Conservation (phyloP, 495 filamentous ascomycete species). For the Cladorrhinum samala region DNA sequence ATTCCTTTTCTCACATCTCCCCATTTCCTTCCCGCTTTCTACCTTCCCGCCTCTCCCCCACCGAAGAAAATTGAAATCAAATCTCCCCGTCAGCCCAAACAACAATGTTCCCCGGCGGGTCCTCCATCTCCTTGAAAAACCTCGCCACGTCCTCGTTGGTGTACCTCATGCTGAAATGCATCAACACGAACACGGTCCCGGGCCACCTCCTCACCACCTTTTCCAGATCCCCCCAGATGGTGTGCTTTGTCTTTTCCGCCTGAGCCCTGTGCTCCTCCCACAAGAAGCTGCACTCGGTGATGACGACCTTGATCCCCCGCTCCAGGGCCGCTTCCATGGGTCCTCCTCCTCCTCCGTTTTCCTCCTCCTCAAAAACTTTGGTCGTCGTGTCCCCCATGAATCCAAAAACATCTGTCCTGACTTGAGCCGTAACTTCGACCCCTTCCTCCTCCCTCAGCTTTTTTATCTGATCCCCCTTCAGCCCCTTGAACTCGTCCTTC, state of each 20-base stretch:
- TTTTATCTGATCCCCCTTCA: conserved; percentile 18
- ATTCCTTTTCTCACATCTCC: too few species aligned
- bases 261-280: conserved; percentile 27
- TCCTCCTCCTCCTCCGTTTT: too few species aligned
- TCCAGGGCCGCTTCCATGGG: conserved; percentile 13
- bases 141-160: conserved; percentile 23
- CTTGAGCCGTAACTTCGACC: conserved; percentile 20
- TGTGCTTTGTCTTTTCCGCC: conserved; percentile 33
- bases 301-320: conserved; percentile 26
- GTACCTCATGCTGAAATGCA: conserved; percentile 36
- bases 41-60: too few species aligned
- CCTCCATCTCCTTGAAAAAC: conserved; percentile 27
- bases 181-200: conserved; percentile 30
- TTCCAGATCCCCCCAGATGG: conserved; percentile 31
- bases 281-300: conserved; percentile 36
- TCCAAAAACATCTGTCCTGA: conserved; percentile 28
- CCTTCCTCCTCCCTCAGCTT: conserved; percentile 18
- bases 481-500: conserved; percentile 14
- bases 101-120: conserved; percentile 28
- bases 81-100: conserved; percentile 32
- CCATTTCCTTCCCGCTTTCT: too few species aligned
- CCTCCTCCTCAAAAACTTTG: conserved; percentile 15
- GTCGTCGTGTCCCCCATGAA: conserved; percentile 35
- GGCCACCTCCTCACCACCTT: conserved; percentile 25
- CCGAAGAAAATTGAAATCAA: too few species aligned